Base-by-base conservation (phyloP, 306 rosid species). In the Glycyrrhiza uralensis region DNA sequence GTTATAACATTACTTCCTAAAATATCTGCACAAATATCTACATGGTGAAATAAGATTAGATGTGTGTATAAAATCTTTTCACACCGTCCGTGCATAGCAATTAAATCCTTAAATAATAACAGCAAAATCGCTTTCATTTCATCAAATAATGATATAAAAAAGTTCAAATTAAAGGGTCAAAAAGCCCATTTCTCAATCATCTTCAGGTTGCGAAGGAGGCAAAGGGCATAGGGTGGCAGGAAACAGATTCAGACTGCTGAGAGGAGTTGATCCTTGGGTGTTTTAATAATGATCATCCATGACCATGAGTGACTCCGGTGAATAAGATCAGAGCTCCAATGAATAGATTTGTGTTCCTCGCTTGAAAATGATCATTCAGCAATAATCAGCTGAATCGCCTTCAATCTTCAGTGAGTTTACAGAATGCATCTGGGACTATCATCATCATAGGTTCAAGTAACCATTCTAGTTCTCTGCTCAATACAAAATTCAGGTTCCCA, bases 401-500 rank as follows among this genome's bases (percentile, higher is more conserved):
- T 66, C 68, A 32, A 30, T 65, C 67, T 41, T 75, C 7, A n/a
- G 4, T 1, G 36, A 18, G 72, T 61, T 73, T 30, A 60, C 17
- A 5, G 20, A 47, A 20, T 30, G 46, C 51, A 38, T 63, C 63
- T 5, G 11, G 19, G 33, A 17, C 28, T 73, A 64, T 17, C 14
- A 33, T 26, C 1, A 26, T 36, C 29, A 29, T 45, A 5, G 6
- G 60, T 50, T 17, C 72, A 24, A 62, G 54, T 24, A 49, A 63
- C 52, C 59, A 54, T 76, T 66, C 59, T 30, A 42, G 15, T 76
- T 30, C 60, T 51, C 29, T 20, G 67, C 14, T 55, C 36, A 54
- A 41, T 12, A 28, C 74, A 55, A 46, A 7, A 32, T 62, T 72
- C 52, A 55, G 74, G 74, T 41, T 70, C 77, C 61, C 18, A 71